Conservation (phyloP, 2,329 filamentous ascomycete species). For the Didymella lethalis region DNA sequence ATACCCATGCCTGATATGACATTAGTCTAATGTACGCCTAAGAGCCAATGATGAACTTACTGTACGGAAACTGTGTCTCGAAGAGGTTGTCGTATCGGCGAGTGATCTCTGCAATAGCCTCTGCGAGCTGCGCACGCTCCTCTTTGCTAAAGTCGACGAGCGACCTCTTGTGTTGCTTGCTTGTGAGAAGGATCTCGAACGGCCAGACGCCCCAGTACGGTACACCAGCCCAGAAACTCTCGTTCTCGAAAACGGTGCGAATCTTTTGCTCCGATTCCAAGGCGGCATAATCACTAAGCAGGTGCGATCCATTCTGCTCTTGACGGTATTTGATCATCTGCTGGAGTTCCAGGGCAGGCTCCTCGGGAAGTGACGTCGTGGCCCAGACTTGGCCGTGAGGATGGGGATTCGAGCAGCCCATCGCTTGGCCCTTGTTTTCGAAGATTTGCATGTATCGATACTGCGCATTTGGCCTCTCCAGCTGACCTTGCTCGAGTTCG, state of each 20-base stretch:
- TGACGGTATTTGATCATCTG: conserved; percentile 80
- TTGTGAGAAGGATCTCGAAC: conserved; percentile 90
- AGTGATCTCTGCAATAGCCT: conserved; percentile 86
- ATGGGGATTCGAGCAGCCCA: conserved; percentile 99
- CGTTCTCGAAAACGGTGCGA: conserved; percentile 88
- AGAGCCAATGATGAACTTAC: conserved; percentile 56
- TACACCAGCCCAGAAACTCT: conserved; percentile 82
- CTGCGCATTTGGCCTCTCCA: conserved; percentile 70
- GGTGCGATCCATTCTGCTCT: conserved; percentile 74
- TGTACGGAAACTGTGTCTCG: conserved; percentile 96
- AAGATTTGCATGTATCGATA: conserved; percentile 99
- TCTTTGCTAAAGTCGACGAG: conserved; percentile 79
- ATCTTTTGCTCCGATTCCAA: conserved; percentile 84
- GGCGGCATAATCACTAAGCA: conserved; percentile 86
- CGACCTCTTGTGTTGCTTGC: conserved; percentile 82
- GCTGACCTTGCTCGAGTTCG: conserved; percentile 55
- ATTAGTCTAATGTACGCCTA: conserved; percentile 18
- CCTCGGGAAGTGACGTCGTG: conserved; percentile 88
- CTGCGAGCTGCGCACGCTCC: conserved; percentile 78
- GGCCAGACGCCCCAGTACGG: conserved; percentile 99
- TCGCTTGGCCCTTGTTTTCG: conserved; percentile 96
- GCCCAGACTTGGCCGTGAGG: conserved; percentile 98
- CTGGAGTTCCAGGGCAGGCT: conserved; percentile 79
- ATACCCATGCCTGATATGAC: conserved; percentile 76
- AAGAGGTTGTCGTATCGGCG: conserved; percentile 96